Conservation (phyloP, 768 basidiomycete genomes). For the Boletales sp. region DNA sequence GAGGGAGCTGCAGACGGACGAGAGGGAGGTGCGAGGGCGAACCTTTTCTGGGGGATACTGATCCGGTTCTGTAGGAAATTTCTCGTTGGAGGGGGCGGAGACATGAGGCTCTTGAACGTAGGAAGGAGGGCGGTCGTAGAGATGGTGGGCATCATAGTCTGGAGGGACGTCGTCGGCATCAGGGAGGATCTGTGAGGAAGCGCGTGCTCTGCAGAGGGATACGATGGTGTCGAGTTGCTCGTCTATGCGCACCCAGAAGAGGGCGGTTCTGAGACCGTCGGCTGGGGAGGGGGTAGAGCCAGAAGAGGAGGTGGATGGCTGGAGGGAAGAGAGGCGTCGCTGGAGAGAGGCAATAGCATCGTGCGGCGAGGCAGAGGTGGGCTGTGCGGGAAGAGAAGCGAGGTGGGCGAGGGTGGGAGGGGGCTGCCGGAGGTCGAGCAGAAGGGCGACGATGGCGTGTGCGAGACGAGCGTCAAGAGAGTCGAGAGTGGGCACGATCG, state of each 20-base stretch:
- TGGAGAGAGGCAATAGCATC: slow-evolving; percentile 60
- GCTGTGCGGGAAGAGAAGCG: no score
- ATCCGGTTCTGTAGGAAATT: background rate
- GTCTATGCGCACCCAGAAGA: slow-evolving; percentile 76
- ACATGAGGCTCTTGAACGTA: slow-evolving; percentile 10
- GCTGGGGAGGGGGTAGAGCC: slow-evolving; percentile 35
- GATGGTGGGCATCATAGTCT: slow-evolving; percentile 44
- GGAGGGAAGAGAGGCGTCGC: slow-evolving; percentile 65
- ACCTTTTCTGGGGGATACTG: slow-evolving; percentile 22
- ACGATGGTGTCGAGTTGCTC: slow-evolving; percentile 68
- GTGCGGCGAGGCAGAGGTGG: slow-evolving; percentile 12
- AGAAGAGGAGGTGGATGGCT: slow-evolving; percentile 30
- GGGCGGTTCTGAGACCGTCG: slow-evolving; percentile 52
- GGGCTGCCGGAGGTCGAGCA: slow-evolving; percentile 65
- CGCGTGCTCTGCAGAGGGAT: slow-evolving; percentile 60
- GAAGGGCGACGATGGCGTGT: slow-evolving; percentile 62
- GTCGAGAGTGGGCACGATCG: slow-evolving; percentile 41
- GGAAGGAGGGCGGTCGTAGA: slow-evolving; percentile 25
- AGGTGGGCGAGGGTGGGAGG: slow-evolving; percentile 34
- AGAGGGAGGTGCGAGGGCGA: background rate
- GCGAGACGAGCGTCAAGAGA: slow-evolving; percentile 60
- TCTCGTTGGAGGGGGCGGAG: slow-evolving; percentile 7
- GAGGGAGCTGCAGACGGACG: slow-evolving; percentile 41
- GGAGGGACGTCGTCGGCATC: slow-evolving; percentile 42
- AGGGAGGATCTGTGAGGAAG: slow-evolving; percentile 17